Percentiles rank a stretch among this genome's conserved stretches.
Conservation (phyloP, 768 basidiomycete genomes). For the Mycena pura region DNA sequence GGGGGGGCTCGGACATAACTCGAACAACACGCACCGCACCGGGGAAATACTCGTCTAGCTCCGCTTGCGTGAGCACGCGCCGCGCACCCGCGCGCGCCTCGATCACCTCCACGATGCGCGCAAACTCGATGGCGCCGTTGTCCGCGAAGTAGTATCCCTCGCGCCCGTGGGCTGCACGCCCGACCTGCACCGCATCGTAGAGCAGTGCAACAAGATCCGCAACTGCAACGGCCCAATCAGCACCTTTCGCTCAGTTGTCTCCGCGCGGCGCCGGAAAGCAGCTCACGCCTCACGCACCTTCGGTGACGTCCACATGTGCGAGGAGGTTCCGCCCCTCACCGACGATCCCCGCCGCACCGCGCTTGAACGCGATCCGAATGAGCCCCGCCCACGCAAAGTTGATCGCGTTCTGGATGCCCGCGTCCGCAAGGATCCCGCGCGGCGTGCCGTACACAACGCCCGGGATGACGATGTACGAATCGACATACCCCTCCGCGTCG, state of each 20-base stretch:
- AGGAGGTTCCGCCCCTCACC: slow-evolving; percentile 10
- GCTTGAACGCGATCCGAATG: not conserved
- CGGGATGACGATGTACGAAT: slow-evolving; percentile 16
- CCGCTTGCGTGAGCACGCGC: slow-evolving; percentile 35
- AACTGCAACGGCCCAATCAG: not conserved
- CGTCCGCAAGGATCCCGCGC: slow-evolving; percentile 38
- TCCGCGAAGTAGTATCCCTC: slow-evolving; percentile 34
- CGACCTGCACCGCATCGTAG: not conserved
- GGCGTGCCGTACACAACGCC: slow-evolving; percentile 31
- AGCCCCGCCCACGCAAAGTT: not conserved
- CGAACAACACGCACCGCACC: not conserved
- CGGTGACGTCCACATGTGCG: slow-evolving; percentile 12
- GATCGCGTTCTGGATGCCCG: slow-evolving; percentile 40
- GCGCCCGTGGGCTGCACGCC: slow-evolving; percentile 23
- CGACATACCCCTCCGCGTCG: slow-evolving; percentile 41
- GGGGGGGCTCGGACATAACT: not conserved
- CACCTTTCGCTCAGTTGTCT: no score
- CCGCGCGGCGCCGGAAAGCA: no score
- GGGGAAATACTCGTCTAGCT: slow-evolving; percentile 33
- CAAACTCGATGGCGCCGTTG: slow-evolving; percentile 24
- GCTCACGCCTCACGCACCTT: not conserved
- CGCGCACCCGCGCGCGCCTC: slow-evolving; percentile 23
- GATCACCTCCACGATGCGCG: slow-evolving; percentile 20
- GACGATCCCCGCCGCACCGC: slow-evolving; percentile 9
- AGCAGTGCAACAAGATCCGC: slow-evolving; percentile 4